These are phyloP conservation scores for Apiospora aurea DNA, from an alignment of 2,329 filamentous ascomycete species.

Conservation along the genomic window DNA sequence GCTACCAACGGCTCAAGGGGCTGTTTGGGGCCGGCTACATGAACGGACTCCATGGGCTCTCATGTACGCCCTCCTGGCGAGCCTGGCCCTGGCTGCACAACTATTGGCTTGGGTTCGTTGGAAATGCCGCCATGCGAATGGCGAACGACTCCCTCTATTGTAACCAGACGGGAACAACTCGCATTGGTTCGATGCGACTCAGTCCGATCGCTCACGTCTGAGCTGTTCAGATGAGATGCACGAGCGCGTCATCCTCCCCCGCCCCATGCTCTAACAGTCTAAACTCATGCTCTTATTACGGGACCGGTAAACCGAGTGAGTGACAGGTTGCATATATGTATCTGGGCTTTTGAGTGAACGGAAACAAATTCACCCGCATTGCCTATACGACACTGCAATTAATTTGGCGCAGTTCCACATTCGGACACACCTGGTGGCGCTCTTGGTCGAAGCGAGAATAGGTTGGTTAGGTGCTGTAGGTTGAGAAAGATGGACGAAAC, in stretches of 20 bases:
- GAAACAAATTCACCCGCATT: conserved; percentile 19
- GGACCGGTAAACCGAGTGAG: conserved; percentile 7
- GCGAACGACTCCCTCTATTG: not conserved
- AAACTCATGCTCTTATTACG: not conserved
- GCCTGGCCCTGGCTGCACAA: not conserved
- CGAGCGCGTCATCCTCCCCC: conserved; percentile 13
- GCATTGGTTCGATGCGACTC: conserved; percentile 12
- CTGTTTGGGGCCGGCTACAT: not conserved
- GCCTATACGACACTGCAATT: conserved; percentile 17
- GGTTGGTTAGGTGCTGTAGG: not conserved
- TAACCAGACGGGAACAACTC: conserved; percentile 12
- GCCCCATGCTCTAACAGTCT: not conserved
- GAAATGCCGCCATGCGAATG: not conserved
- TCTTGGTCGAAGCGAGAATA: not conserved
- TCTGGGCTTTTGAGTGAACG: conserved; percentile 7
- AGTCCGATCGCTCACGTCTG: conserved; percentile 20
- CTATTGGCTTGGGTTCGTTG: not conserved
- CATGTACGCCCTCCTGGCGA: not conserved
- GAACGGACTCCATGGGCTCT: conserved; percentile 10
- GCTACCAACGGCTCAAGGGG: conserved; percentile 20
- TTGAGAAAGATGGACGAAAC: not conserved
- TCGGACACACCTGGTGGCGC: conserved; percentile 9
- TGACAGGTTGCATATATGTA: conserved; percentile 6
- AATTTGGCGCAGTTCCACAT: conserved; percentile 21
- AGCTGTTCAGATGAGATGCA: conserved; percentile 21